Base-by-base conservation (phyloP, 208 protist species). In the Naegleria lovaniensis region DNA sequence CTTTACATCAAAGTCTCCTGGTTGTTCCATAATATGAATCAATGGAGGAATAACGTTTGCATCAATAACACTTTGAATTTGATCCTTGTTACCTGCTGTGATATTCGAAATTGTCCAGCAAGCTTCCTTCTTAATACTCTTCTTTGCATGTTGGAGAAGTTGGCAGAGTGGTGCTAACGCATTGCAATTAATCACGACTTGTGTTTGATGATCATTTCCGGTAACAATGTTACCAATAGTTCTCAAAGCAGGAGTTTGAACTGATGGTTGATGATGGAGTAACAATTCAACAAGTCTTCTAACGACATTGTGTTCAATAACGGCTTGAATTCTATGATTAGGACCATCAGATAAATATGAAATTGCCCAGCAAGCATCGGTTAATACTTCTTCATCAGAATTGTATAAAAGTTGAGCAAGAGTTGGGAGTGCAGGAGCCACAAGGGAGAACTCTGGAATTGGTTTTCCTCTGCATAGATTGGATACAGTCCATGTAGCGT, bases 61-160 rank as follows among this genome's bases (percentile, higher is more conserved):
- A 29, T 95, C 93, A 51, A 98, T 95, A 51, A 98, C 93, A 0
- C 94, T 93, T 90, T 92, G 96, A 85, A 99, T 98, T 94, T 99
- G 99, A 22, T 93, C 85, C 6, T 92, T 83, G 92, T 93, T 98
- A 85, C 98, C 98, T 9, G 98, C 98, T 33, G 98, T 98, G 86
- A 99, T 99, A 96, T 99, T 99, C 22, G 98, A 99, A 88, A 99
- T 95, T 11, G 98, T 98, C 98, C 98, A 99, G 94, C 97, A 99
- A 36, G 97, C 96, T 93, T 99, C 98, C 94, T 99, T 99, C 36
- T 95, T 95, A 79, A 99, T 98, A 75, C 95, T 94, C 58, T 95
- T 95, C 90, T 97, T 97, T 22, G 91, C 91, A 91, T 95, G 94
- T 55, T 90, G 91, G 52, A 99, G 93, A 36, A 99, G 93, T 22